A percentile compares a stretch with the other conserved stretches of the same genome.
These are phyloP conservation scores for Dissophora ornata DNA, from an alignment of 192 early-diverging fungal species.

Conservation along the genomic window DNA sequence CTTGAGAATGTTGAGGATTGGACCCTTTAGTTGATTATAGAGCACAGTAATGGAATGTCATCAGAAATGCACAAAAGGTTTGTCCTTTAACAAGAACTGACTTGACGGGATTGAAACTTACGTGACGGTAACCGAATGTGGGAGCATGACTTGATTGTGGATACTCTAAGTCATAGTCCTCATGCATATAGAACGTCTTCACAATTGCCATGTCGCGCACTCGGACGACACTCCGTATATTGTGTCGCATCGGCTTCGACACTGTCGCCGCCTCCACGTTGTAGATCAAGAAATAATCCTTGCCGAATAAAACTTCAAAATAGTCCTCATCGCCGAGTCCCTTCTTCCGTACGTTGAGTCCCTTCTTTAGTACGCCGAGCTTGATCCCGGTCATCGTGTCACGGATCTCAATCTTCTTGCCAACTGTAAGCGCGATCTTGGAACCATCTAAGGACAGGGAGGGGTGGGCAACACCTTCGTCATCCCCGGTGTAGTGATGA, in stretches of 20 bases:
- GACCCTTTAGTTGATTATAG: too few relatives aligned
- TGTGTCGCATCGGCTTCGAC: not conserved
- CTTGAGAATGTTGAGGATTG: too few relatives aligned
- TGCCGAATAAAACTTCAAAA: conserved; percentile 5
- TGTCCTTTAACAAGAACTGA: not conserved
- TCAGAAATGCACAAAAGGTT: not conserved
- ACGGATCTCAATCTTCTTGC: not conserved
- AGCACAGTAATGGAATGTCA: too few relatives aligned
- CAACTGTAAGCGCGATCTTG: conserved; percentile 2
- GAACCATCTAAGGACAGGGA: conserved; percentile 4
- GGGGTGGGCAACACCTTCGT: not conserved
- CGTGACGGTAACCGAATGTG: not conserved
- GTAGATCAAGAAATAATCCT: conserved; percentile 6
- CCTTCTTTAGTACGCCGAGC: not conserved
- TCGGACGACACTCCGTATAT: conserved; percentile 8
- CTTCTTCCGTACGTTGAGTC: too few relatives aligned
- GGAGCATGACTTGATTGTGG: not conserved
- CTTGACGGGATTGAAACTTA: not conserved
- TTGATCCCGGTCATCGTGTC: not conserved
- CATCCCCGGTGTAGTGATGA: not conserved
- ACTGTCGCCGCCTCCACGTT: not conserved
- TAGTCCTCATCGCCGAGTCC: not conserved
- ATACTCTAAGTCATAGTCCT: not conserved
- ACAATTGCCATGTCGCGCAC: not conserved
- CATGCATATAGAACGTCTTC: not conserved